Percentiles rank a stretch among this genome's conserved stretches.
phyloP scores from a whole-genome alignment of 345 rosid genomes.

The Corchorus capsularis region DNA sequence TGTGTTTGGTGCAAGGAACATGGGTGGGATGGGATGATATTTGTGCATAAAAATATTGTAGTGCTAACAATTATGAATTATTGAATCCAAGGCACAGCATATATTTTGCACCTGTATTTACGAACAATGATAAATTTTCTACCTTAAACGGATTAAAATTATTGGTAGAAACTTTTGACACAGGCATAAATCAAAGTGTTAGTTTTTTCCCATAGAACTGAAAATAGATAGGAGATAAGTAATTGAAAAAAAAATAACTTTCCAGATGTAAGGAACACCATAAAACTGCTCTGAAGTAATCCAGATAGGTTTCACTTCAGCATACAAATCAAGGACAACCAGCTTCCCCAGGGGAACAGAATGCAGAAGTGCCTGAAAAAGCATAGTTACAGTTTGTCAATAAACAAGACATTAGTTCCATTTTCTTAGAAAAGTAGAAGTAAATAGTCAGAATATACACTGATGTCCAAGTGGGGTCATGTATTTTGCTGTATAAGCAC shows the following conservation, averaged over 20 bases:
- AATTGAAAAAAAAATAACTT: slow-evolving; percentile 17
- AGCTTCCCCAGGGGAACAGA: slow-evolving; percentile 73
- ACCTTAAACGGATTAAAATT: not conserved
- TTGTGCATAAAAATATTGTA: no score
- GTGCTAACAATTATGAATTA: not conserved
- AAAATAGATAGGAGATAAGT: not conserved
- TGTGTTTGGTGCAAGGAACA: no score
- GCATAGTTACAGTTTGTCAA: slow-evolving; percentile 6
- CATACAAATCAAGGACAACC: slow-evolving; percentile 73
- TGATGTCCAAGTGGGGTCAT: not conserved
- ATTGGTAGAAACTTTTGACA: not conserved
- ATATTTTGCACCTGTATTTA: not conserved
- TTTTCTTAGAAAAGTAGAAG: not conserved
- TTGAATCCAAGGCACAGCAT: not conserved
- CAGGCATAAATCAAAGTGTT: not conserved
- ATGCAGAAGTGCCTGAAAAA: slow-evolving; percentile 65
- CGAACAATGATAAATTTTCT: not conserved
- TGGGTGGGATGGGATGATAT: no score
- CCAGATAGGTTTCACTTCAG: slow-evolving; percentile 80
- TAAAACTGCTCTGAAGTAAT: slow-evolving; percentile 62
- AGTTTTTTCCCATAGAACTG: slow-evolving; percentile 4
- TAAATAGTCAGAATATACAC: slow-evolving; percentile 6
- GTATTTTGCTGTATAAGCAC: not conserved
- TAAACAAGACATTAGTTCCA: not conserved
- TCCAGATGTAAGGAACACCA: slow-evolving; percentile 82